Percentiles rank a stretch among this genome's conserved stretches.
Conservation (phyloP, 805 yeast genomes). For the Kazachstania bromeliacearum region DNA sequence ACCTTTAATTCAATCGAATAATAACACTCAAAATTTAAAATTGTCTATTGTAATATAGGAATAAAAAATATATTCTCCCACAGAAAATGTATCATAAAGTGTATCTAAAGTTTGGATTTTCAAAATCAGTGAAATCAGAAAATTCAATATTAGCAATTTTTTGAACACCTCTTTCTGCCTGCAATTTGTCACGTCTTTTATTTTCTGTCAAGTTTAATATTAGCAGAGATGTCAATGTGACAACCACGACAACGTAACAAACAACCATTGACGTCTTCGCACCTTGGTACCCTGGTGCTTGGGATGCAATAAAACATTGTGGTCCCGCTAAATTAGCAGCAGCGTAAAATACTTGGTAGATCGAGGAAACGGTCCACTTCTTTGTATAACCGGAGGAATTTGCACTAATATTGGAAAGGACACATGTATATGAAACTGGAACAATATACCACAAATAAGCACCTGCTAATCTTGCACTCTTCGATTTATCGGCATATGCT, state of each 20-base stretch:
- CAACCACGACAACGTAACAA: constrained; percentile 36
- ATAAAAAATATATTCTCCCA: too few relatives aligned
- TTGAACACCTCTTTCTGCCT: constrained; percentile 15
- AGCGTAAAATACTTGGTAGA: constrained; percentile 55
- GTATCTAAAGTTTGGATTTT: constrained; percentile 36
- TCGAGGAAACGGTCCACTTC: constrained; percentile 49
- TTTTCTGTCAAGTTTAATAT: constrained; percentile 32
- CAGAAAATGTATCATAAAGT: constrained; percentile 5
- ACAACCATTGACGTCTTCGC: constrained; percentile 47
- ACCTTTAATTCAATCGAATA: too few relatives aligned
- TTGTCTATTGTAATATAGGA: too few relatives aligned
- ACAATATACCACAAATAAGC: constrained; percentile 27
- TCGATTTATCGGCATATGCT: constrained; percentile 32
- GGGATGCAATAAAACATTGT: constrained; percentile 48
- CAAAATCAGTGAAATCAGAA: constrained; percentile 38
- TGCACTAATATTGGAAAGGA: constrained; percentile 31
- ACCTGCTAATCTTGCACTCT: constrained; percentile 34
- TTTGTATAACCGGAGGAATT: constrained; percentile 72
- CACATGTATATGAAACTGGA: constrained; percentile 31
- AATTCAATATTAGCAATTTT: constrained; percentile 27
- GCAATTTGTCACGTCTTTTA: constrained; percentile 32
- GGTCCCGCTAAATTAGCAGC: constrained; percentile 70
- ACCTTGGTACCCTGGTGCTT: constrained; percentile 52
- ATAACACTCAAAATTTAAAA: too few relatives aligned
- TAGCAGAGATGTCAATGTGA: constrained; percentile 28